phyloP scores from a whole-genome alignment of 495 filamentous ascomycete species.

The Aspergillus nidulans region DNA sequence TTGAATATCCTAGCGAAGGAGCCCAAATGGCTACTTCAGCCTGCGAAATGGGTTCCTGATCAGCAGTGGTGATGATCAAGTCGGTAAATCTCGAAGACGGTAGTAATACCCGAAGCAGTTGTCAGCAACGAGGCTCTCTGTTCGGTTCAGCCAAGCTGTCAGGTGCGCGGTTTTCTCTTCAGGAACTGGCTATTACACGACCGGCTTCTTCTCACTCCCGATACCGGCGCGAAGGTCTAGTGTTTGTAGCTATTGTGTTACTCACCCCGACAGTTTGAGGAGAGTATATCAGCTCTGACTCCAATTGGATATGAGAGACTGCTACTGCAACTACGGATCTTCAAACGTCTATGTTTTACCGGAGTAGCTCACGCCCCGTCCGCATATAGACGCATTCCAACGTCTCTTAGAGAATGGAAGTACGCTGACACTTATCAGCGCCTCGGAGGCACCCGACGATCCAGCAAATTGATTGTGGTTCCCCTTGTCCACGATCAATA shows the following conservation, averaged over 20 bases:
- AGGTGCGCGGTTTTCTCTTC: not conserved
- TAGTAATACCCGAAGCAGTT: constrained; percentile 8
- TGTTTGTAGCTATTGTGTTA: not conserved
- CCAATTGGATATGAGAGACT: too few species aligned
- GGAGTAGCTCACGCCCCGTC: too few species aligned
- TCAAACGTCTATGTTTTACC: too few species aligned
- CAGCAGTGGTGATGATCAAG: constrained; percentile 30
- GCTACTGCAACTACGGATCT: too few species aligned
- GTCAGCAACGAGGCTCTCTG: not conserved
- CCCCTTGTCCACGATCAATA: too few species aligned
- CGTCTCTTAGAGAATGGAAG: too few species aligned
- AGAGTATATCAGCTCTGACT: too few species aligned
- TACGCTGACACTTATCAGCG: too few species aligned
- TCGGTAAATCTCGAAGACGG: constrained; percentile 30
- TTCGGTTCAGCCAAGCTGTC: not conserved
- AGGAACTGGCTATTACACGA: not conserved
- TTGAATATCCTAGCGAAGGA: constrained; percentile 32
- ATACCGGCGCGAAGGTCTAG: not conserved
- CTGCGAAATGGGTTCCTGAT: constrained; percentile 35
- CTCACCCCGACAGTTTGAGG: too few species aligned
- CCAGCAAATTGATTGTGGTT: too few species aligned
- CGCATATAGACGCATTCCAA: too few species aligned
- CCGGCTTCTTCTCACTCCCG: not conserved
- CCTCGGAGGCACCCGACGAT: too few species aligned
- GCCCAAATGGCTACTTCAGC: constrained; percentile 32